Percentiles rank a stretch among this genome's conserved stretches.
phyloP scores from a whole-genome alignment of 345 rosid species.

The Eucalyptus regnans region DNA sequence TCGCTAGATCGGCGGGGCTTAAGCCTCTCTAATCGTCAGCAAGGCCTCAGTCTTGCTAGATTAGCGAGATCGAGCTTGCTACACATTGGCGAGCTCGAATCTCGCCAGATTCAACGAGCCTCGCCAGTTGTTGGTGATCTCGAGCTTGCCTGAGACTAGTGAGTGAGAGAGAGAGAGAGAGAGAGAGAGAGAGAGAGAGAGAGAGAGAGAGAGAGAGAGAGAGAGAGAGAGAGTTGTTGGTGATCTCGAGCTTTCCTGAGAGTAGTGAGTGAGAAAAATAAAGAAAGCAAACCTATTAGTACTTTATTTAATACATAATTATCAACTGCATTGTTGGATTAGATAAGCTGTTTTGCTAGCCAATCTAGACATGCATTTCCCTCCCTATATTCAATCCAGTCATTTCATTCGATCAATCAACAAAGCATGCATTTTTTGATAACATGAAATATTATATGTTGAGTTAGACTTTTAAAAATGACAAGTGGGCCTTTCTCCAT shows the following conservation, averaged over 20 bases:
- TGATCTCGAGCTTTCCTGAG: too few species aligned
- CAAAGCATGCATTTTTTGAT: not conserved
- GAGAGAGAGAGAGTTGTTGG: too few species aligned
- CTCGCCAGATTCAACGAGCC: too few species aligned
- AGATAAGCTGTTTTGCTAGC: not conserved
- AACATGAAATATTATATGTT: not conserved
- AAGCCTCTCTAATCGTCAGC: fast-evolving
- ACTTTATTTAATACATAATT: not conserved
- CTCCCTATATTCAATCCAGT: not conserved
- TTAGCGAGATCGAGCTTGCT: fast-evolving
- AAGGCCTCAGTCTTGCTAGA: too few species aligned
- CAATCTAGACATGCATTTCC: not conserved
- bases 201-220: too few species aligned
- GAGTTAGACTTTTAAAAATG: not conserved
- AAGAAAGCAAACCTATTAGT: not conserved
- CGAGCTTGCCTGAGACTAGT: too few species aligned
- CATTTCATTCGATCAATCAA: fast-evolving
- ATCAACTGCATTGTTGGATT: not conserved
- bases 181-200: too few species aligned
- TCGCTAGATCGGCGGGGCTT: too few species aligned
- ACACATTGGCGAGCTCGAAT: too few species aligned
- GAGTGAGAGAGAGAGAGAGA: too few species aligned
- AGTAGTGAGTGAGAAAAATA: too few species aligned
- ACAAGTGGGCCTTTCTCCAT: not conserved
- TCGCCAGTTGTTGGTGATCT: fast-evolving